These are phyloP conservation scores for Escovopsis weberi DNA, from an alignment of 2,329 filamentous ascomycete species.

Conservation along the genomic window DNA sequence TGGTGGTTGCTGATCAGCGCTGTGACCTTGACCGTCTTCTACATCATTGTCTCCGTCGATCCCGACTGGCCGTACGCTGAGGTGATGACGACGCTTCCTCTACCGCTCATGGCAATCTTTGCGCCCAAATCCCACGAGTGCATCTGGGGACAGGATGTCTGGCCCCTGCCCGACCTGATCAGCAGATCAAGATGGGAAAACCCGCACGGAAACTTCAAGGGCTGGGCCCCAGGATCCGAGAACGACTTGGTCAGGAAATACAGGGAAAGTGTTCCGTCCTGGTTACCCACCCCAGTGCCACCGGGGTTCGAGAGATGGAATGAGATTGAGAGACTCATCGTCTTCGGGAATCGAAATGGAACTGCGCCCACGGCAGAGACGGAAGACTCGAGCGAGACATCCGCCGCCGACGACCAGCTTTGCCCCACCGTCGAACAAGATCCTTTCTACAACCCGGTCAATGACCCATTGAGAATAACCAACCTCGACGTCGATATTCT, in stretches of 20 bases:
- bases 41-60: slow-evolving; percentile 11
- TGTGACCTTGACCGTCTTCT: slow-evolving; percentile 10
- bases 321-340: slow-evolving; percentile 12
- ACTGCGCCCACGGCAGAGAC: background rate
- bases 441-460: slow-evolving; percentile 17
- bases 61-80: slow-evolving; percentile 18
- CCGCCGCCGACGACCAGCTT: background rate
- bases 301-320: slow-evolving; percentile 18
- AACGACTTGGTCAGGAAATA: slow-evolving; percentile 14
- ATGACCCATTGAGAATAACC: slow-evolving; percentile 25
- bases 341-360: background rate
- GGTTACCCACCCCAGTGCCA: slow-evolving; percentile 15
- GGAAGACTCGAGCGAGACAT: background rate
- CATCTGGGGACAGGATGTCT: slow-evolving; percentile 10
- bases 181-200: slow-evolving; percentile 12
- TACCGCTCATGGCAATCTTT: slow-evolving; percentile 17
- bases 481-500: slow-evolving; percentile 22
- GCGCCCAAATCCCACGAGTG: slow-evolving; percentile 13
- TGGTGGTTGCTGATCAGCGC: slow-evolving; percentile 8
- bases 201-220: slow-evolving; percentile 16
- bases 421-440: background rate
- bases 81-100: slow-evolving; percentile 18
- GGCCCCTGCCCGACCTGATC: slow-evolving; percentile 18
- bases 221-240: slow-evolving; percentile 16
- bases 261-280: slow-evolving; percentile 12